A percentile compares a stretch with the other conserved stretches of the same genome.
These are phyloP conservation scores for Trichoderma sp. DNA, from an alignment of 2,329 filamentous ascomycete genomes.

Conservation along the genomic window DNA sequence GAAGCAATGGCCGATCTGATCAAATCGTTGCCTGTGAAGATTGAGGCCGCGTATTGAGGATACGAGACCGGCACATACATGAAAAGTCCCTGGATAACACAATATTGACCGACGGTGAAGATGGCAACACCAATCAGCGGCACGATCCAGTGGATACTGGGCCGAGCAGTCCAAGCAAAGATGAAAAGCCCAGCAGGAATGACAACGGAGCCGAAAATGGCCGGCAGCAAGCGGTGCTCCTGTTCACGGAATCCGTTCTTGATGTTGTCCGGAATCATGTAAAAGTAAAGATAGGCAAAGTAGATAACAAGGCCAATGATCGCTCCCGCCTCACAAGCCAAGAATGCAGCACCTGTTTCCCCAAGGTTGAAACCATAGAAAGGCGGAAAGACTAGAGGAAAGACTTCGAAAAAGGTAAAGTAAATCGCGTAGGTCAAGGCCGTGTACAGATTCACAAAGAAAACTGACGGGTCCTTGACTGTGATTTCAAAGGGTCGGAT, in stretches of 20 bases:
- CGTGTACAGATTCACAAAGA: slow-evolving; percentile 43
- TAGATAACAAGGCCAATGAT: neutral
- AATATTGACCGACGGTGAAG: neutral
- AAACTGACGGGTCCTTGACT: slow-evolving; percentile 39
- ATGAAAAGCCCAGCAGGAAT: slow-evolving; percentile 1
- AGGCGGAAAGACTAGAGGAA: slow-evolving; percentile 2
- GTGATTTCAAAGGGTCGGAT: slow-evolving; percentile 38
- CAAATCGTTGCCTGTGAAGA: slow-evolving; percentile 4
- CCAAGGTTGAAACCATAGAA: slow-evolving; percentile 8
- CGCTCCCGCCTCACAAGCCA: slow-evolving; percentile 6
- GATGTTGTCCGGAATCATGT: neutral
- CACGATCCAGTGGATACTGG: slow-evolving; percentile 4
- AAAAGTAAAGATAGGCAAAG: slow-evolving; percentile 14
- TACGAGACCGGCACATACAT: slow-evolving; percentile 8
- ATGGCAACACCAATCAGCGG: neutral
- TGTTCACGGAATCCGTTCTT: slow-evolving; percentile 11
- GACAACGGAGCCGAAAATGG: neutral
- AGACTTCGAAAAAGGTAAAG: slow-evolving; percentile 9
- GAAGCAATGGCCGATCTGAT: neutral
- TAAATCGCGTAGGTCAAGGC: slow-evolving; percentile 45
- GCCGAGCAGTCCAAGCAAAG: slow-evolving; percentile 13
- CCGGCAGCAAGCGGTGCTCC: slow-evolving; percentile 5
- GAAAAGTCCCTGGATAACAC: slow-evolving; percentile 2
- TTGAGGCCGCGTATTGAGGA: slow-evolving; percentile 2
- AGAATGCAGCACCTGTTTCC: slow-evolving; percentile 1